These are phyloP conservation scores for Fusarium gaditjirri DNA, from an alignment of 2,329 filamentous ascomycete genomes.

Conservation along the genomic window DNA sequence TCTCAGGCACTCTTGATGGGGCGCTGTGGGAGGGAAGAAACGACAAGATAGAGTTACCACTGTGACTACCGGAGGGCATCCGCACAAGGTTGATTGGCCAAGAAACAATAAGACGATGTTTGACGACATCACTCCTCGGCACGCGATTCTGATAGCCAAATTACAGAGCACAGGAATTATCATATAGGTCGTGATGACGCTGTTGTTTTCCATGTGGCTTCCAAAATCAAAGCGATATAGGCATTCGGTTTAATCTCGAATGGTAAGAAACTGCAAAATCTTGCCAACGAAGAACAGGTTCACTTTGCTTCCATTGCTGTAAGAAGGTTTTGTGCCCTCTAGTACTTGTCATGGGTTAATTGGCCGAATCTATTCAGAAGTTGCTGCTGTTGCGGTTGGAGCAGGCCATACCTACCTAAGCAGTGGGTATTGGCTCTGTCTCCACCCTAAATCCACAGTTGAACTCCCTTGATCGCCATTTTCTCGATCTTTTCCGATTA, in stretches of 20 bases:
- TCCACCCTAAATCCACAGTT: constrained; percentile 8
- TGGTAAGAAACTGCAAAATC: neutral
- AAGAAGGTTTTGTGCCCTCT: neutral
- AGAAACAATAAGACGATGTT: neutral
- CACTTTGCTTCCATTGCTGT: neutral
- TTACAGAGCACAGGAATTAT: neutral
- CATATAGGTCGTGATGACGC: neutral
- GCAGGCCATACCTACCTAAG: neutral
- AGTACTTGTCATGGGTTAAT: neutral
- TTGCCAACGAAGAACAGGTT: neutral
- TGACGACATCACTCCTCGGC: constrained; percentile 1
- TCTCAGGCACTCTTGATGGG: constrained; percentile 1
- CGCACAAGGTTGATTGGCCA: constrained; percentile 24
- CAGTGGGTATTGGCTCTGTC: constrained; percentile 18
- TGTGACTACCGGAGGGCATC: constrained; percentile 16
- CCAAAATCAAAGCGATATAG: neutral
- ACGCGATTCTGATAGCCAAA: constrained; percentile 15
- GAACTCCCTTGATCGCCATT: constrained; percentile 27
- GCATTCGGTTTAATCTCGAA: neutral
- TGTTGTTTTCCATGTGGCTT: neutral
- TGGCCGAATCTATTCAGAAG: neutral
- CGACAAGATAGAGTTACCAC: constrained; percentile 31
- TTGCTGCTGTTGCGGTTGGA: constrained; percentile 8
- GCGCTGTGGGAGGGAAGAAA: constrained; percentile 1
- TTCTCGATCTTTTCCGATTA: constrained; percentile 51